These are phyloP conservation scores for Nicotiana obtusifolia DNA, from an alignment of 257 asterid genomes.

Conservation along the genomic window DNA sequence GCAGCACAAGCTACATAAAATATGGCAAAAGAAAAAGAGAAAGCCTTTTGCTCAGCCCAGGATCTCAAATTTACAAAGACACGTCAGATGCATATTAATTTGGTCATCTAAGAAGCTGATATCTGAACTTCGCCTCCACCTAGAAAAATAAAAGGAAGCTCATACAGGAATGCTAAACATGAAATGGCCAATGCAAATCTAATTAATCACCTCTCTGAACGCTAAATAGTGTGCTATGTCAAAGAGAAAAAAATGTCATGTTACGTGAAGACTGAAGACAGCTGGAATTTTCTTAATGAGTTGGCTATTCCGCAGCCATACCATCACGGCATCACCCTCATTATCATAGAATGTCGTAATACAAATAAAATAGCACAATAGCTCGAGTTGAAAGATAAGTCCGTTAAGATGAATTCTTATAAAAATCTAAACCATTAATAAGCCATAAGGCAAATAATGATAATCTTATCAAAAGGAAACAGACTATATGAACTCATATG, in stretches of 20 bases:
- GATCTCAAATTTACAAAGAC: background rate
- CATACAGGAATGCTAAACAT: background rate
- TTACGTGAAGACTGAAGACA: background rate
- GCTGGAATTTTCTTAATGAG: background rate
- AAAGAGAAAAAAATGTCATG: background rate
- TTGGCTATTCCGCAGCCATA: background rate
- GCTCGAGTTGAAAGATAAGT: background rate
- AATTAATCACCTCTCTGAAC: background rate
- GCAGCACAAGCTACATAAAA: background rate
- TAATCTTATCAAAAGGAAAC: background rate
- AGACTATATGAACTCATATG: background rate
- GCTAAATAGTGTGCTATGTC: background rate
- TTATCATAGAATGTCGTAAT: background rate
- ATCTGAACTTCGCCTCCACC: background rate
- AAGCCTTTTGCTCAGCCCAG: background rate
- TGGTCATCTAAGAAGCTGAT: background rate
- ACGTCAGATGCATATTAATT: background rate
- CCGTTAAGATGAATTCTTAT: background rate
- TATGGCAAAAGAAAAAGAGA: background rate
- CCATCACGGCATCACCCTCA: background rate
- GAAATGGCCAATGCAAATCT: background rate
- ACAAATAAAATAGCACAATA: background rate
- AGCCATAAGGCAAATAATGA: background rate
- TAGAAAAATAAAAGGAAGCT: background rate
- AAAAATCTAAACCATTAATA: background rate